Evolutionary conservation across 768 basidiomycete species (phyloP).

Genomic region (Mycena pura): DNA sequence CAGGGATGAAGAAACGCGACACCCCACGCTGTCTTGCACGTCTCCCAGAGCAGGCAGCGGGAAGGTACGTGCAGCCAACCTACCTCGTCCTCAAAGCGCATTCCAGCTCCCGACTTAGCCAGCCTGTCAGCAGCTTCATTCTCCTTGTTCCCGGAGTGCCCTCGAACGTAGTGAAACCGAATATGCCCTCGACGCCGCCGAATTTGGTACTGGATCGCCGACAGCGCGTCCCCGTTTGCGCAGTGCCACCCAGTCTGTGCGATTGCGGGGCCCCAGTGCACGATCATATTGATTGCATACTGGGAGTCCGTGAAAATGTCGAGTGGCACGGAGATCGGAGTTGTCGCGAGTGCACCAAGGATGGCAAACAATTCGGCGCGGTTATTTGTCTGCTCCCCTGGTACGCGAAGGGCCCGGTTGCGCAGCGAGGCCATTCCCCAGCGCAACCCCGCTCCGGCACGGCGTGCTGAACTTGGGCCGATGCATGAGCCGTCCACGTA

Average conservation of each 20-base stretch:
- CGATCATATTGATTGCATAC: conserved; percentile 16
- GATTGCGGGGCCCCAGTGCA: not conserved
- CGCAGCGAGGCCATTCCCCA: not conserved
- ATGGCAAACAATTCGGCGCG: conserved; percentile 25
- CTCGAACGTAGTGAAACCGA: no score
- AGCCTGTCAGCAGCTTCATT: no score
- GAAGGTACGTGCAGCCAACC: no score
- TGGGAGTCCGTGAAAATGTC: conserved; percentile 24
- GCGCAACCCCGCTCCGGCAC: conserved; percentile 6
- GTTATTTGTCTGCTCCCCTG: conserved; percentile 22
- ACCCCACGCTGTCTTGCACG: no score
- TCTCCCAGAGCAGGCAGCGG: no score
- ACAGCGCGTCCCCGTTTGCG: no score
- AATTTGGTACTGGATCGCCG: no score
- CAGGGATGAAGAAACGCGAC: no score
- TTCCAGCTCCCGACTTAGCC: no score
- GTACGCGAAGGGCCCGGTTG: not conserved
- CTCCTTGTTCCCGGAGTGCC: no score
- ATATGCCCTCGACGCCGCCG: no score
- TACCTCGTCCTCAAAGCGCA: no score
- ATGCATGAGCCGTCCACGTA: conserved; percentile 17
- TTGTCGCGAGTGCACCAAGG: not conserved
- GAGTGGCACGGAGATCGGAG: not conserved
- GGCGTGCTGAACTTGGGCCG: not conserved
- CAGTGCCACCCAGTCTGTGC: conserved; percentile 26